phyloP scores from a whole-genome alignment of 2,329 filamentous ascomycete genomes.

The Penicillium corylophilum region DNA sequence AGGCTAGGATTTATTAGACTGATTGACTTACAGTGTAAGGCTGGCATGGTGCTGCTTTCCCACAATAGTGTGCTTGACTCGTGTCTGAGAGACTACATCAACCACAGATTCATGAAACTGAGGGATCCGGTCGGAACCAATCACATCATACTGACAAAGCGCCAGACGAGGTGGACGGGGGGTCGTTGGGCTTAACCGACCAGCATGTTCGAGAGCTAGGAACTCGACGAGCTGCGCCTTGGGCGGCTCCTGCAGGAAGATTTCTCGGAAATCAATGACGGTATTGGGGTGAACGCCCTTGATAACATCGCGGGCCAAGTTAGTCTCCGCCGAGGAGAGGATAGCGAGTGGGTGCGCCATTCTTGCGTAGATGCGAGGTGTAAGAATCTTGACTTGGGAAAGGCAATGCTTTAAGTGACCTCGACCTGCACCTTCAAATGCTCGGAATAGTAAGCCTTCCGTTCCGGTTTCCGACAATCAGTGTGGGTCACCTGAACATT shows the following conservation, averaged over 20 bases:
- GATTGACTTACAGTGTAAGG: constrained; percentile 44
- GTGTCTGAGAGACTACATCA: constrained; percentile 45
- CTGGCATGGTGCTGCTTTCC: constrained; percentile 50
- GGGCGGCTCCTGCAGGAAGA: constrained; percentile 52
- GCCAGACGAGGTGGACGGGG: constrained; percentile 52
- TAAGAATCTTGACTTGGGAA: not conserved
- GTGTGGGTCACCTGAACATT: not conserved
- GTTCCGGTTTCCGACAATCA: not conserved
- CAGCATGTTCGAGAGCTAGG: constrained; percentile 50
- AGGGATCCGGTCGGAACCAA: constrained; percentile 51
- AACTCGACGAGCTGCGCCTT: constrained; percentile 51
- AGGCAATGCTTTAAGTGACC: not conserved
- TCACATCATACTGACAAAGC: constrained; percentile 57
- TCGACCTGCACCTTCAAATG: not conserved
- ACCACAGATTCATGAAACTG: constrained; percentile 57
- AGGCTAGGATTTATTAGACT: too few species aligned
- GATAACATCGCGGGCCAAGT: constrained; percentile 36
- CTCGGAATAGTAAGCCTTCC: not conserved
- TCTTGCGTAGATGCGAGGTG: not conserved
- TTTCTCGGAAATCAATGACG: constrained; percentile 49
- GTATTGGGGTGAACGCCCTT: constrained; percentile 29
- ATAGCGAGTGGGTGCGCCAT: constrained; percentile 36
- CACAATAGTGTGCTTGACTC: constrained; percentile 48
- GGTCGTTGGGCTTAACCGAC: constrained; percentile 39
- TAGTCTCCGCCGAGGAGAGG: constrained; percentile 36